Conservation (phyloP, 805 yeast genomes). For the Helenozyma rhizophorensis region DNA sequence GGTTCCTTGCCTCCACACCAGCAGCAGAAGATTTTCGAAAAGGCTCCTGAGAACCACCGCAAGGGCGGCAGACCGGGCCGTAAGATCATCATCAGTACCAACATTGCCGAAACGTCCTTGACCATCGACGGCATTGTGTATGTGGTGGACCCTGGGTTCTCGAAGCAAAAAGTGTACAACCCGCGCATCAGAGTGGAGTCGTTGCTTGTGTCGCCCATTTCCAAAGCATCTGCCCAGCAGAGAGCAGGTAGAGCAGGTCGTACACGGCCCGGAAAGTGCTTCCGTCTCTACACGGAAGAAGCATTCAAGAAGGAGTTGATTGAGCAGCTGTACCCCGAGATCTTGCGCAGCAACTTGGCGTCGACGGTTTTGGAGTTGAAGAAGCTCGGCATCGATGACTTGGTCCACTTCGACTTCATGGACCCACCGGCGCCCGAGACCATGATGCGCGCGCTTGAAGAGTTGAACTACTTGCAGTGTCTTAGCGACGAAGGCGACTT, state of each 20-base stretch:
- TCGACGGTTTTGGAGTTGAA: slow-evolving; percentile 90
- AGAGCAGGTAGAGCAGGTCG: slow-evolving; percentile 99
- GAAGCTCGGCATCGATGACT: slow-evolving; percentile 90
- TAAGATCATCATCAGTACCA: slow-evolving; percentile 86
- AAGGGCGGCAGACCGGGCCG: slow-evolving; percentile 90
- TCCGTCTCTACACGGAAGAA: slow-evolving; percentile 93
- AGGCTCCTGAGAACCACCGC: slow-evolving; percentile 72
- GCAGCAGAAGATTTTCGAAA: slow-evolving; percentile 90
- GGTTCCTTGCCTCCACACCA: slow-evolving; percentile 96
- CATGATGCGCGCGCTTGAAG: slow-evolving; percentile 98
- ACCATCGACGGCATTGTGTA: slow-evolving; percentile 97
- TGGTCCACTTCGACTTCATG: slow-evolving; percentile 97
- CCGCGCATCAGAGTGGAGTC: slow-evolving; percentile 96
- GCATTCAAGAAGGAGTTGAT: slow-evolving; percentile 91
- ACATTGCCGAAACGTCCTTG: slow-evolving; percentile 95
- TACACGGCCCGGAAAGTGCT: slow-evolving; percentile 97
- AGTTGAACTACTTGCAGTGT: slow-evolving; percentile 84
- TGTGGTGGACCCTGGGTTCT: slow-evolving; percentile 96
- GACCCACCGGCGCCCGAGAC: slow-evolving; percentile 99
- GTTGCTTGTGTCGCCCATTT: slow-evolving; percentile 88
- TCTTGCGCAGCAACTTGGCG: slow-evolving; percentile 83
- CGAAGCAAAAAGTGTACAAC: slow-evolving; percentile 93
- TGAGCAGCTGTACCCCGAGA: slow-evolving; percentile 95
- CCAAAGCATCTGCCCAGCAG: slow-evolving; percentile 96
- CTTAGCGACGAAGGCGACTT: slow-evolving; percentile 87